A percentile compares a stretch with the other conserved stretches of the same genome.
phyloP scores from a whole-genome alignment of 345 rosid genomes.

The Cochlearia excelsa region DNA sequence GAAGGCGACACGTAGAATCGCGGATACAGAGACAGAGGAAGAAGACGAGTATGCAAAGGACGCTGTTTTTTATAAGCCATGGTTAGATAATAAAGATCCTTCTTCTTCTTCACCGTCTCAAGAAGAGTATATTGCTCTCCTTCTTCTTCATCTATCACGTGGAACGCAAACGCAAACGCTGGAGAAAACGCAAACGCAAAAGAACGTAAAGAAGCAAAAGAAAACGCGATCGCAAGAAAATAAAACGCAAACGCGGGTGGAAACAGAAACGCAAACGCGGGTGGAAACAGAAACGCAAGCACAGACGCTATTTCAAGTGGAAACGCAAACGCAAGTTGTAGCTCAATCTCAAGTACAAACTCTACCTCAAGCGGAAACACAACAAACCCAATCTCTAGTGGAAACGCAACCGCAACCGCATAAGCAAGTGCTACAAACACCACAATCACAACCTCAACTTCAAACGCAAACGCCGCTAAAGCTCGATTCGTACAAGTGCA shows the following conservation, averaged over 20 bases:
- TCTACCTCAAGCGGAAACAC: no score
- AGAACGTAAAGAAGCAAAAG: no score
- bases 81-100: constrained; percentile 38
- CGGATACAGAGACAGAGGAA: not conserved
- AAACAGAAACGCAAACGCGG: no score
- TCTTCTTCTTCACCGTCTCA: constrained; percentile 30
- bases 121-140: constrained; percentile 53
- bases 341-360: no score
- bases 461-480: not conserved
- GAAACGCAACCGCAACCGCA: constrained; percentile 38
- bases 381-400: no score
- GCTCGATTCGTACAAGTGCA: constrained; percentile 46
- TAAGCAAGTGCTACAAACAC: no score
- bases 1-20: not conserved
- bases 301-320: no score
- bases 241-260: no score
- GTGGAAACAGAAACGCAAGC: no score
- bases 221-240: no score
- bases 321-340: no score
- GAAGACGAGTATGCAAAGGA: not conserved
- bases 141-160: constrained; percentile 61
- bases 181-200: constrained; percentile 36
- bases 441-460: not conserved
- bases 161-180: constrained; percentile 17
- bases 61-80: constrained; percentile 12